A percentile compares a stretch with the other conserved stretches of the same genome.
Evolutionary conservation across 1,284 basidiomycete species (phyloP).

Genomic region (Ceratobasidium sp.): DNA sequence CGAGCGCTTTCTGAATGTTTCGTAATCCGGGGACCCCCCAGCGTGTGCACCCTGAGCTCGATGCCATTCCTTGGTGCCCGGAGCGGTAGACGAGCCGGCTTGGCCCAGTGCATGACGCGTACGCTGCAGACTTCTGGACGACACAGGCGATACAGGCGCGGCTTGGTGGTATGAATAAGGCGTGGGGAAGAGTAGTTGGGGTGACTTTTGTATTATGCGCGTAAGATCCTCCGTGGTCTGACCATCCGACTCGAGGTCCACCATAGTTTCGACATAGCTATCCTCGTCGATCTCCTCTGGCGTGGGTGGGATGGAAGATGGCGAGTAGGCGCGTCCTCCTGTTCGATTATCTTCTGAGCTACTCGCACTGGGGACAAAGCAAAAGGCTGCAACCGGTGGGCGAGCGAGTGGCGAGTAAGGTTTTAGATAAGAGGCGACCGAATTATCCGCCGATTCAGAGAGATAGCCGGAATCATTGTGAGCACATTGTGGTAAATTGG

Average conservation of each 20-base stretch:
- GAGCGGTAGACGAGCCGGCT: slow-evolving; percentile 24
- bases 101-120: background rate
- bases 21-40: background rate
- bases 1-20: background rate
- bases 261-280: background rate
- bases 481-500: too few species aligned
- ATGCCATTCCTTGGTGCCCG: slow-evolving; percentile 19
- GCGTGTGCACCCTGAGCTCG: background rate
- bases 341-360: background rate
- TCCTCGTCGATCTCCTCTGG: background rate
- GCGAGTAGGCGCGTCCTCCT: background rate
- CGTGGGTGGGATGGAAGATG: background rate
- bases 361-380: background rate
- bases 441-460: background rate
- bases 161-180: background rate
- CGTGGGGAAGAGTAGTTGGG: background rate
- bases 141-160: background rate
- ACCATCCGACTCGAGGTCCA: background rate
- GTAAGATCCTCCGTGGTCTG: background rate
- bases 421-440: background rate
- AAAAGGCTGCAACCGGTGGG: too few species aligned
- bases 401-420: background rate
- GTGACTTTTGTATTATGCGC: background rate
- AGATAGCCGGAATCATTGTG: background rate
- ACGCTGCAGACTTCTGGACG: background rate